Conservation (phyloP, 768 basidiomycete species). For the Panaeolus papilionaceus region DNA sequence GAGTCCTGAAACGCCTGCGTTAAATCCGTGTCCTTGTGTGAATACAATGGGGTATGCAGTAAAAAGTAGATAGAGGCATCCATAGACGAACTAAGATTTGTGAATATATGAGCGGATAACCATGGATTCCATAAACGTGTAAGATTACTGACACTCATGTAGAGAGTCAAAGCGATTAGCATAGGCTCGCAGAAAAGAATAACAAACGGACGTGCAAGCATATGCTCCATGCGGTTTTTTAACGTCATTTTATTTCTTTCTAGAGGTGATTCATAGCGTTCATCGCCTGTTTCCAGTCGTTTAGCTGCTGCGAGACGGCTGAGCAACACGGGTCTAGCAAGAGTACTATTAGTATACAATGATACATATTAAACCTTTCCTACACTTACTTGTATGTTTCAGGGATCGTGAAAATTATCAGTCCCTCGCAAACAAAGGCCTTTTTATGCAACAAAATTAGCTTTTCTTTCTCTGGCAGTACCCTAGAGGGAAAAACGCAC, state of each 20-base stretch:
- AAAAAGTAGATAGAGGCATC: constrained; percentile 65
- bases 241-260: constrained; percentile 48
- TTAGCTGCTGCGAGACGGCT: constrained; percentile 54
- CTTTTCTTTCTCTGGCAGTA: background rate
- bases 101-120: constrained; percentile 10
- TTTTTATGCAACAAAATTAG: constrained; percentile 23
- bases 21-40: constrained; percentile 56
- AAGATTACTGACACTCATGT: constrained; percentile 56
- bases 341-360: constrained; percentile 6
- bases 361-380: background rate
- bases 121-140: background rate
- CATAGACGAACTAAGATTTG: constrained; percentile 60
- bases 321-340: constrained; percentile 60
- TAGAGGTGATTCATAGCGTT: constrained; percentile 56
- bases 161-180: constrained; percentile 64
- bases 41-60: constrained; percentile 69
- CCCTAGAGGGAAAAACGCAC: constrained; percentile 38
- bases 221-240: constrained; percentile 47
- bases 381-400: constrained; percentile 68
- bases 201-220: constrained; percentile 64
- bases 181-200: constrained; percentile 72
- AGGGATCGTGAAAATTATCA: constrained; percentile 61
- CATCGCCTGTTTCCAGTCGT: constrained; percentile 59
- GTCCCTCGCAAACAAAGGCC: constrained; percentile 54
- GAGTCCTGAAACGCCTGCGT: constrained; percentile 59